A percentile compares a stretch with the other conserved stretches of the same genome.
These are phyloP conservation scores for Ogataea wickerhamii DNA, from an alignment of 805 yeast species.

Conservation along the genomic window DNA sequence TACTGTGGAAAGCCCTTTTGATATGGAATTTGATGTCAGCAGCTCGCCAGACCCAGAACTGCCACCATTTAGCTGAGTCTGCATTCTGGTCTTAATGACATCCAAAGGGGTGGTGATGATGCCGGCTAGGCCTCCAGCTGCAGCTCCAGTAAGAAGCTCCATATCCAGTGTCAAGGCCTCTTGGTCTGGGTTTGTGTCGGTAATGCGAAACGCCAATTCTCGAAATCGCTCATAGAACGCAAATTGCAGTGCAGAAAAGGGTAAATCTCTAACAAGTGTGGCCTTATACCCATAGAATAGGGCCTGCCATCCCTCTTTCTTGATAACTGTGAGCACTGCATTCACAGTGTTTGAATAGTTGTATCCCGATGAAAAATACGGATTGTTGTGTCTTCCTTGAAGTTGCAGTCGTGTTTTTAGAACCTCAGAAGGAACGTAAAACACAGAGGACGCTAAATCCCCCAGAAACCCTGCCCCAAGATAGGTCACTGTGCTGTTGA, in stretches of 20 bases:
- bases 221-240: constrained; percentile 90
- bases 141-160: constrained; percentile 87
- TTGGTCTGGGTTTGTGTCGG: constrained; percentile 26
- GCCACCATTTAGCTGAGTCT: constrained; percentile 59
- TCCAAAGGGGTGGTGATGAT: constrained; percentile 85
- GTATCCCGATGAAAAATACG: constrained; percentile 75
- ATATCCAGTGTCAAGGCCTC: constrained; percentile 44
- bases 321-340: constrained; percentile 63
- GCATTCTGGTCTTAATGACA: constrained; percentile 88
- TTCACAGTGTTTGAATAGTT: constrained; percentile 73
- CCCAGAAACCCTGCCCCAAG: constrained; percentile 89
- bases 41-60: constrained; percentile 13
- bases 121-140: constrained; percentile 94
- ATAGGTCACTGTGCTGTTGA: constrained; percentile 79
- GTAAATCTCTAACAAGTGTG: constrained; percentile 86
- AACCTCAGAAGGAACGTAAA: constrained; percentile 95
- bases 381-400: constrained; percentile 85
- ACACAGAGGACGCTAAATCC: constrained; percentile 81
- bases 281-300: constrained; percentile 92
- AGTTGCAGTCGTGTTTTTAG: constrained; percentile 88
- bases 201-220: constrained; percentile 46
- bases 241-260: constrained; percentile 93
- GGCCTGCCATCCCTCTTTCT: constrained; percentile 69
- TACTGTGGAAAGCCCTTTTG: constrained; percentile 50
- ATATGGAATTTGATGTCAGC: constrained; percentile 42